These are phyloP conservation scores for Fraxinus quadrangulata DNA, from an alignment of 257 asterid species.

Conservation along the genomic window DNA sequence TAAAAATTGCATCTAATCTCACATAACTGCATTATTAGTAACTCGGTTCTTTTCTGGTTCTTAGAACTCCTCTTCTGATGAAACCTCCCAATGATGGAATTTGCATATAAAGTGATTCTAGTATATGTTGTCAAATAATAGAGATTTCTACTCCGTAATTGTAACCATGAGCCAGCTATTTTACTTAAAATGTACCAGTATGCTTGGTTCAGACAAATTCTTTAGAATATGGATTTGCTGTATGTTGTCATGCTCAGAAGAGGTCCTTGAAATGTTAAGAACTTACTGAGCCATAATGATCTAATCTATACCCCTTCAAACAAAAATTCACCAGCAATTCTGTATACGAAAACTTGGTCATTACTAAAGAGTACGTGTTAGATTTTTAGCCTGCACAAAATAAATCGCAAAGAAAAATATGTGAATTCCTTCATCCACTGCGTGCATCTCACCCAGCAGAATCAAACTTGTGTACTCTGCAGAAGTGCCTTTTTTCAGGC, in stretches of 20 bases:
- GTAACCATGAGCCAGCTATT: neutral
- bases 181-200: neutral
- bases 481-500: neutral
- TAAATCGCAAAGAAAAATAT: neutral
- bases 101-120: neutral
- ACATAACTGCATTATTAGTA: neutral
- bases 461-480: neutral
- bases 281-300: conserved; percentile 1
- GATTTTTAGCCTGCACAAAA: neutral
- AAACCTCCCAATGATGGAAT: neutral
- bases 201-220: neutral
- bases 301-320: neutral
- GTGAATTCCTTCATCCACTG: neutral
- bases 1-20: neutral
- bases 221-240: neutral
- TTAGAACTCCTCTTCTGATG: neutral
- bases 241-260: neutral
- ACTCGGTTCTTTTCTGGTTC: neutral
- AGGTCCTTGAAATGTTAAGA: neutral
- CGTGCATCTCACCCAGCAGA: neutral
- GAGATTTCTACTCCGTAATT: neutral
- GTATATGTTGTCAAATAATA: neutral
- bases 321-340: neutral
- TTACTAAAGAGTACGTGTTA: neutral
- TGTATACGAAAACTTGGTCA: neutral